A percentile compares a stretch with the other conserved stretches of the same genome.
phyloP scores from a whole-genome alignment of 805 yeast species.

The Starmerella bombicola region DNA sequence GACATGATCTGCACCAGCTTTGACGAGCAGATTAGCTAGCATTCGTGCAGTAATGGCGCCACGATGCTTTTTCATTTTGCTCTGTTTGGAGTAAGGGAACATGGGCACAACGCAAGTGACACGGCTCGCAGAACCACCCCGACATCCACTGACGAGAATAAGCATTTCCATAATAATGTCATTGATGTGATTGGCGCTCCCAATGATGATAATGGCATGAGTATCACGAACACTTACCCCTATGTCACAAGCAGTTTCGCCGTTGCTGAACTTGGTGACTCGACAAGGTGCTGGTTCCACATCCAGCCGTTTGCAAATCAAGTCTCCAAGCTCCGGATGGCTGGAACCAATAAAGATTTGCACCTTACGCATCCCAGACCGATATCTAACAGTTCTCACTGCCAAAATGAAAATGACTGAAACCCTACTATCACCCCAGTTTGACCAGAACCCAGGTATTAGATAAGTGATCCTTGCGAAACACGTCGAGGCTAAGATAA shows the following conservation, averaged over 20 bases:
- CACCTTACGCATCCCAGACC: conserved; percentile 90
- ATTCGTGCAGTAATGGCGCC: conserved; percentile 97
- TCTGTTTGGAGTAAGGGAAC: conserved; percentile 93
- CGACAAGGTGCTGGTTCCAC: conserved; percentile 90
- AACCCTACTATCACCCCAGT: neutral
- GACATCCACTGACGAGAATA: conserved; percentile 86
- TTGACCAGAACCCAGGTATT: neutral
- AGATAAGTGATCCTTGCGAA: too few relatives aligned
- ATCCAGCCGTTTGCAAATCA: conserved; percentile 83
- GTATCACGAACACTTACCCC: conserved; percentile 94
- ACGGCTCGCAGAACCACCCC: conserved; percentile 96
- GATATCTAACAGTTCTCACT: too few relatives aligned
- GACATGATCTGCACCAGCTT: conserved; percentile 99
- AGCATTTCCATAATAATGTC: conserved; percentile 94
- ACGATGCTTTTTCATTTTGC: conserved; percentile 96
- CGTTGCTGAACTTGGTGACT: conserved; percentile 84
- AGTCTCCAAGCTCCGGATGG: conserved; percentile 84
- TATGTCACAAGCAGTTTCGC: conserved; percentile 92
- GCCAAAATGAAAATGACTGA: neutral
- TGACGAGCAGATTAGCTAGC: conserved; percentile 86
- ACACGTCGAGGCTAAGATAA: too few relatives aligned
- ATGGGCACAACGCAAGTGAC: conserved; percentile 96
- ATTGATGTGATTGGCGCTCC: conserved; percentile 75
- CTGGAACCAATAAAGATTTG: conserved; percentile 94
- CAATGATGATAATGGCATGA: conserved; percentile 86